Percentiles rank a stretch among this genome's conserved stretches.
phyloP scores from a whole-genome alignment of 2,329 filamentous ascomycete genomes.

The Biscogniauxia mediterranea region DNA sequence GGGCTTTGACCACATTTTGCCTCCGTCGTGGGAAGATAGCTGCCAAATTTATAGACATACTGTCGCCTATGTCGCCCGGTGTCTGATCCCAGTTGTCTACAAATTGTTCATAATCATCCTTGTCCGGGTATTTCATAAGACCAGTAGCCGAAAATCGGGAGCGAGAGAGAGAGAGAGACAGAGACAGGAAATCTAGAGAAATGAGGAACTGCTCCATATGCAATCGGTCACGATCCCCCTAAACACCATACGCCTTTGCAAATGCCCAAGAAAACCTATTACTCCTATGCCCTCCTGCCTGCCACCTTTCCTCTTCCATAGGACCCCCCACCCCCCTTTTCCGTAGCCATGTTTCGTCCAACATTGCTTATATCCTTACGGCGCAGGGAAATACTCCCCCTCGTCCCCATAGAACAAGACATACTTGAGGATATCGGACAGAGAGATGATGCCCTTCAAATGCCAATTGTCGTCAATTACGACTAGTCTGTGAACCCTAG shows the following conservation, averaged over 20 bases:
- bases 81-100: constrained; percentile 2
- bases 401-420: constrained; percentile 79
- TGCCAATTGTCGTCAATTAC: constrained; percentile 88
- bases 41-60: neutral
- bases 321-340: constrained; percentile 6
- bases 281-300: constrained; percentile 3
- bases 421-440: constrained; percentile 96
- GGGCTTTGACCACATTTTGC: neutral
- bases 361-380: constrained; percentile 14
- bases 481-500: constrained; percentile 86
- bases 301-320: constrained; percentile 18
- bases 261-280: constrained; percentile 17
- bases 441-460: constrained; percentile 83
- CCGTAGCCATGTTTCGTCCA: constrained; percentile 10
- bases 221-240: constrained; percentile 25
- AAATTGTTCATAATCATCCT: constrained; percentile 12
- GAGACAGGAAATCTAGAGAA: constrained; percentile 20
- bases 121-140: constrained; percentile 13
- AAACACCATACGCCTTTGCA: constrained; percentile 36
- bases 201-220: constrained; percentile 23
- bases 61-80: neutral
- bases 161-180: constrained; percentile 1
- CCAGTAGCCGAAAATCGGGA: constrained; percentile 12
- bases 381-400: constrained; percentile 40
- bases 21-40: neutral